These are phyloP conservation scores for grape (Vitis vinifera) DNA, from an alignment of 164 flowering plant species.

Conservation along the genomic window DNA sequence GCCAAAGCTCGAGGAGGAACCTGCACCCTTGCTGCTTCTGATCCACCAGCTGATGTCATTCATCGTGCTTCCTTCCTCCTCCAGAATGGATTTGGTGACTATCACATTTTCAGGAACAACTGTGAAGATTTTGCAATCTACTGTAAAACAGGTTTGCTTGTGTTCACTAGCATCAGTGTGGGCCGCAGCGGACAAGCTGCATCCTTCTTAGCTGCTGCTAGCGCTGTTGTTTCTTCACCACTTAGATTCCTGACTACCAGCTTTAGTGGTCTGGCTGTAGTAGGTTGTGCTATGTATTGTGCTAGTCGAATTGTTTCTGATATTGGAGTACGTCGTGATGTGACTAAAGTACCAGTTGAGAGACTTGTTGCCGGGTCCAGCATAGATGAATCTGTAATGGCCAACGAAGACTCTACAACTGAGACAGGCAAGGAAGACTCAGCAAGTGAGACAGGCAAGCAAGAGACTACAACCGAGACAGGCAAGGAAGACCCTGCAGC, in stretches of 20 bases:
- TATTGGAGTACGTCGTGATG: constrained; percentile 73
- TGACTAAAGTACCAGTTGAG: constrained; percentile 66
- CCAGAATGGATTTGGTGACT: constrained; percentile 75
- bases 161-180: constrained; percentile 53
- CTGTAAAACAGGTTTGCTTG: constrained; percentile 75
- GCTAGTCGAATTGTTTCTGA: constrained; percentile 61
- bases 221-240: constrained; percentile 62
- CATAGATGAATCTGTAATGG: constrained; percentile 1
- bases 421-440: constrained; percentile 13
- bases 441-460: too few species aligned
- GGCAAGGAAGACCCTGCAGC: too few species aligned
- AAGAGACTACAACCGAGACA: too few species aligned
- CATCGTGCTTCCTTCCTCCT: constrained; percentile 67
- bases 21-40: constrained; percentile 71
- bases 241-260: constrained; percentile 70
- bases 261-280: constrained; percentile 50
- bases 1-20: constrained; percentile 89
- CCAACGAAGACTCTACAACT: constrained; percentile 1
- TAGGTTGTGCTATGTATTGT: constrained; percentile 65
- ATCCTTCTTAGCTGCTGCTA: constrained; percentile 63
- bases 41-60: constrained; percentile 56
- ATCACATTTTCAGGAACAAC: constrained; percentile 73
- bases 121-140: constrained; percentile 89
- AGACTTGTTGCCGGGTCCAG: constrained; percentile 37
- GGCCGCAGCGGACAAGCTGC: constrained; percentile 83